Percentiles rank a stretch among this genome's conserved stretches.
Evolutionary conservation across 495 filamentous ascomycete species (phyloP).

Genomic region (Penicillium flavigenum): DNA sequence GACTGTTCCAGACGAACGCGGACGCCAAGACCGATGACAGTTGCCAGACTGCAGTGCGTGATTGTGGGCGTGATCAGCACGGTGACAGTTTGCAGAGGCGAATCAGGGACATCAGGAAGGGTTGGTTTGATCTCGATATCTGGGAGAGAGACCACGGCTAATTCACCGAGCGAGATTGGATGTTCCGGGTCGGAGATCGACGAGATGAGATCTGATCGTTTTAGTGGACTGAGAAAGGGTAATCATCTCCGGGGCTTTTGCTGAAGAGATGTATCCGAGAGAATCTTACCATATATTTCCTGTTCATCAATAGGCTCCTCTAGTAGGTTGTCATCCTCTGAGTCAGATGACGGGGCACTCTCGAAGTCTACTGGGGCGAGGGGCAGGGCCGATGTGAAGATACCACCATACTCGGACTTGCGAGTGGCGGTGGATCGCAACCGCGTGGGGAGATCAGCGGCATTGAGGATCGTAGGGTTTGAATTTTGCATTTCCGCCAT

Average conservation of each 20-base stretch:
- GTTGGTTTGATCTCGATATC: conserved; percentile 79
- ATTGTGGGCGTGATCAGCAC: conserved; percentile 91
- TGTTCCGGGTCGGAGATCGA: conserved; percentile 96
- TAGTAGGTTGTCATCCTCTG: conserved; percentile 60
- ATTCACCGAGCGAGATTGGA: conserved; percentile 84
- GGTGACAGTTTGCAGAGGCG: conserved; percentile 50
- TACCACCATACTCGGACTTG: conserved; percentile 43
- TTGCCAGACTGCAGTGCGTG: conserved; percentile 93
- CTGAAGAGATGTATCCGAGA: background rate
- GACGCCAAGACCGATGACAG: conserved; percentile 93
- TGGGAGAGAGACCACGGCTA: conserved; percentile 89
- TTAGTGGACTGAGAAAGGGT: conserved; percentile 7
- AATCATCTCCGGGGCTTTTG: background rate
- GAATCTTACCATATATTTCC: conserved; percentile 80
- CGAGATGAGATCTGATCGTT: conserved; percentile 75
- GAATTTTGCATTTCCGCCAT: conserved; percentile 72
- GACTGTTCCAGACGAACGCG: conserved; percentile 87
- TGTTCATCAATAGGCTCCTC: conserved; percentile 91
- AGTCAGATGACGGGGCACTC: conserved; percentile 35
- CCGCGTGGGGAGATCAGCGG: conserved; percentile 85
- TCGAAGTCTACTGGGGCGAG: conserved; percentile 33
- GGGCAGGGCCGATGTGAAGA: conserved; percentile 37
- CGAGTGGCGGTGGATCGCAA: conserved; percentile 49
- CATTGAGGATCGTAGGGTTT: conserved; percentile 90
- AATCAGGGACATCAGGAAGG: conserved; percentile 46